Evolutionary conservation across 306 rosid genomes (phyloP).

Genomic region (Corylus heterophylla): DNA sequence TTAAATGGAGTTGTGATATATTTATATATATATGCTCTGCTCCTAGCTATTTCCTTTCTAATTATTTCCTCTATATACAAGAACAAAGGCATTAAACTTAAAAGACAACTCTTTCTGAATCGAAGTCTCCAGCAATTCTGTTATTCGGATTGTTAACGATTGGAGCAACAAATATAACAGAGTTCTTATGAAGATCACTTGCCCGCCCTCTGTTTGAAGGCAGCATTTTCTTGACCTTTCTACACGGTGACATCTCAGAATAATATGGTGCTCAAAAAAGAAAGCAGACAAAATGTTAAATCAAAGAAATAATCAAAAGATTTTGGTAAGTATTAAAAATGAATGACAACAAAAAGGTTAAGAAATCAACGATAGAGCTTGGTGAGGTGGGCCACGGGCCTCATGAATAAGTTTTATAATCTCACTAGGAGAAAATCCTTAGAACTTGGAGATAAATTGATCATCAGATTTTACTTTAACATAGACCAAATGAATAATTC

Average conservation of each 20-base stretch:
- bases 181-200: too few relatives aligned
- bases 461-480: neutral
- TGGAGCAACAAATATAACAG: too few relatives aligned
- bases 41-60: neutral
- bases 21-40: neutral
- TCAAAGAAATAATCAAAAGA: neutral
- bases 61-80: neutral
- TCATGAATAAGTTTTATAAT: too few relatives aligned
- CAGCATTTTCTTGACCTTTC: neutral
- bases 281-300: neutral
- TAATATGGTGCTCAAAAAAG: neutral
- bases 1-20: constrained; percentile 26
- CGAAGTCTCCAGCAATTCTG: too few relatives aligned
- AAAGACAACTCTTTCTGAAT: too few relatives aligned
- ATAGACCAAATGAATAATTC: neutral
- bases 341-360: too few relatives aligned
- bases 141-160: too few relatives aligned
- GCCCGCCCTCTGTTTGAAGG: neutral
- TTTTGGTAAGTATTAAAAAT: too few relatives aligned
- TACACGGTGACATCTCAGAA: neutral
- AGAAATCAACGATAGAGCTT: too few relatives aligned
- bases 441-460: neutral
- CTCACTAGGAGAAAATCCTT: too few relatives aligned
- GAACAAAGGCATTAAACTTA: too few relatives aligned
- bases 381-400: too few relatives aligned